These are phyloP conservation scores for Isoetes taiwanensis DNA, from an alignment of 75 land plant genomes.

Conservation along the genomic window DNA sequence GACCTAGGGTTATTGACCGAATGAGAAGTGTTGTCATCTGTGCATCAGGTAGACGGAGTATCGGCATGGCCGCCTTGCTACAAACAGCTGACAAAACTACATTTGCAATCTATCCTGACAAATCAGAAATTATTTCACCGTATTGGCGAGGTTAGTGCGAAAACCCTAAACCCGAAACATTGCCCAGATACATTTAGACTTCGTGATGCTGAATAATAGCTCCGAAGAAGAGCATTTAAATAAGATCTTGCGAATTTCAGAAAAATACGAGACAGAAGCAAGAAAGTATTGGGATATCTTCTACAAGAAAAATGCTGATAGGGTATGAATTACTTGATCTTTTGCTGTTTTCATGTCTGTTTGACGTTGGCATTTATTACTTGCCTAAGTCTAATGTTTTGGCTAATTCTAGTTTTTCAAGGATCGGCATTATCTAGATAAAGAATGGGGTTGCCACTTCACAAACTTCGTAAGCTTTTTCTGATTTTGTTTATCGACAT, in stretches of 20 bases:
- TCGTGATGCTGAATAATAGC: not conserved
- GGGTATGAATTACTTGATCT: conserved; percentile 20
- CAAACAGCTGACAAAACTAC: too few relatives aligned
- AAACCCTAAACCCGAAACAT: not conserved
- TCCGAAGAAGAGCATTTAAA: not conserved
- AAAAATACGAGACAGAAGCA: conserved; percentile 90
- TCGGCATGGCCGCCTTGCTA: too few relatives aligned
- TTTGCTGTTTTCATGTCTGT: not conserved
- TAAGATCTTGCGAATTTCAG: conserved; percentile 26
- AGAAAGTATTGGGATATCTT: conserved; percentile 90
- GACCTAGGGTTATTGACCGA: too few relatives aligned
- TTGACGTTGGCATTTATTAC: not conserved
- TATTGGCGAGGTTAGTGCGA: conserved; percentile 10
- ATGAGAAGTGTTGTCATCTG: too few relatives aligned
- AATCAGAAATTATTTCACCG: conserved; percentile 13
- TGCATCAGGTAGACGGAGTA: too few relatives aligned
- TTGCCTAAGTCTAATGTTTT: not conserved
- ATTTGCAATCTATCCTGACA: conserved; percentile 15
- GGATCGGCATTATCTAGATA: conserved; percentile 95
- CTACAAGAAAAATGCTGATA: conserved; percentile 75
- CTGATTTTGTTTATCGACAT: not conserved
- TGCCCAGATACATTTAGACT: not conserved
- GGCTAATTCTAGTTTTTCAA: conserved; percentile 62
- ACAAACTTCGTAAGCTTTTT: conserved; percentile 15
- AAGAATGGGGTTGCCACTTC: conserved; percentile 91